These are phyloP conservation scores for Sphagnum magellanicum DNA, from an alignment of 228 moss, liverwort and hornwort species.

Conservation along the genomic window DNA sequence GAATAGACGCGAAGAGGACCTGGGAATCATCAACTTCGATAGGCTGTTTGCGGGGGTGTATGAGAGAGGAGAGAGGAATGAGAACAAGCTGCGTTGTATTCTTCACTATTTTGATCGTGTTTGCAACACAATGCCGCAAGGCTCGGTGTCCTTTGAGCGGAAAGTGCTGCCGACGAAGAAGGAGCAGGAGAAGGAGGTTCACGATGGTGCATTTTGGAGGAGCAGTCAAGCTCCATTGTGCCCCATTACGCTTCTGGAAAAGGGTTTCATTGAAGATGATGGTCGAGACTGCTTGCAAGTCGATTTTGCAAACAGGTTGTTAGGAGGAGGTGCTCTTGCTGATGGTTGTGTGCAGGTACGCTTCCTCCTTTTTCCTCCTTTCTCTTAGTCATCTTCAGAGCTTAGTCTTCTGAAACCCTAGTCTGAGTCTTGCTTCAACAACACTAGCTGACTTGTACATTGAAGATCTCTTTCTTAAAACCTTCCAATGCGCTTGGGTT, in stretches of 20 bases:
- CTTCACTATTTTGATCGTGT: slow-evolving; percentile 65
- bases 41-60: slow-evolving; percentile 55
- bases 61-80: slow-evolving; percentile 43
- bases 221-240: slow-evolving; percentile 42
- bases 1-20: slow-evolving; percentile 26
- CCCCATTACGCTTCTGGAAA: slow-evolving; percentile 40
- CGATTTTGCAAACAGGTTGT: slow-evolving; percentile 80
- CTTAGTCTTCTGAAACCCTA: slow-evolving; percentile 1
- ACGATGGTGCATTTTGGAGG: slow-evolving; percentile 53
- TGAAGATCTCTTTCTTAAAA: neutral
- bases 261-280: slow-evolving; percentile 67
- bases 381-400: neutral
- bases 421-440: neutral
- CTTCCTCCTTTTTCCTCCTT: neutral
- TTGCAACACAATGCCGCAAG: slow-evolving; percentile 45
- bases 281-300: slow-evolving; percentile 77
- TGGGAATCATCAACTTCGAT: slow-evolving; percentile 65
- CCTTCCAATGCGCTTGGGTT: no score
- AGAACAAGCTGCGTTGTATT: slow-evolving; percentile 61
- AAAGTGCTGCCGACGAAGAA: slow-evolving; percentile 35
- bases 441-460: neutral
- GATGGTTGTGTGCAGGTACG: slow-evolving; percentile 86
- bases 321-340: slow-evolving; percentile 80
- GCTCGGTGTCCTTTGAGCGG: slow-evolving; percentile 64
- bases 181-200: slow-evolving; percentile 17